Evolutionary conservation across 345 rosid genomes (phyloP), one percentile per base, ranked within the genome.

Genomic region (Euclidium syriacum): DNA sequence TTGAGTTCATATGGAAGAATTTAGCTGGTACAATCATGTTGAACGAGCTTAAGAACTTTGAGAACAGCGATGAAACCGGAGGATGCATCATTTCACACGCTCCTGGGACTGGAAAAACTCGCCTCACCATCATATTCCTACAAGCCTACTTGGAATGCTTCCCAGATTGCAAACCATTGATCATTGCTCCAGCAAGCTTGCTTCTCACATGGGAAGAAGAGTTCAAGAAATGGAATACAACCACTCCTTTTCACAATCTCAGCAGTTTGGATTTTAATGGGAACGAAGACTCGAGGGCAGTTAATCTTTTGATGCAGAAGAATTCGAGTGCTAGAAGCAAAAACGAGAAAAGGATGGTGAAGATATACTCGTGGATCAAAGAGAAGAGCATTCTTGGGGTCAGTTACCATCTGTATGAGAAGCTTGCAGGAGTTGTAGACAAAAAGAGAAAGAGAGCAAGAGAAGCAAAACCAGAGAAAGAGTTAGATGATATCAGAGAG

Each of bases 1-100:
- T 90, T 39, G 88, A 85, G 70, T 90, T 90, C 54, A 65, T 90
- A 4, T 87, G 96, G 96, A 83, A 56, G 52, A 89, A 80, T 38
- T 41, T 89, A 26, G 95, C 83, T 0, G 95, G 96, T 16, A 81
- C 79, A 7, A 77, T 79, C 7, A 1, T 51, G 22, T 73, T 84
- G 19, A 74, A 80, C 4, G 72, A 86, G 70, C 50, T 87, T 67
- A 68, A 79, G 60, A 35, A 66, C 68, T 50, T 57, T 50, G 59
- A 56, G 48, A 33, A 54, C 42, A 50, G 53, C 10, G 58, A 58
- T 7, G 72, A 71, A 22, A 72, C 64, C 3, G 69, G 78, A 48
- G 96, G 96, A 10, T 90, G 97, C 67, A 79, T 90, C 26, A 83
- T 87, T 53, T 85, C 95, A 3, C 97, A 90, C 24, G 91, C 95